Evolutionary conservation across 305 asterid species (phyloP).

Genomic region (Salvia sclarea): DNA sequence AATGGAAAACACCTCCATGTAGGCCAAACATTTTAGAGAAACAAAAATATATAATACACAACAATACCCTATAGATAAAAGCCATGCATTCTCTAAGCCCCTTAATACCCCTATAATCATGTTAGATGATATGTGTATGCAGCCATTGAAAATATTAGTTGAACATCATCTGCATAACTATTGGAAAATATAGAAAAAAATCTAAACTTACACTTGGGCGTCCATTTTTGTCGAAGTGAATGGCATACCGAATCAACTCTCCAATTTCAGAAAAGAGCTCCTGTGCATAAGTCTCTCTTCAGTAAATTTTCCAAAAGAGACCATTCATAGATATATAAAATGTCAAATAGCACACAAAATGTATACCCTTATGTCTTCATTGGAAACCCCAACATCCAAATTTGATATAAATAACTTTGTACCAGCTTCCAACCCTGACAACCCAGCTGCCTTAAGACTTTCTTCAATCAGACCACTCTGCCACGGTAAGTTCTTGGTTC

Average conservation of each 20-base stretch:
- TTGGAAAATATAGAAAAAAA: neutral
- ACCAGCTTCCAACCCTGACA: slow-evolving; percentile 71
- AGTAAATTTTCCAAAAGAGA: slow-evolving; percentile 47
- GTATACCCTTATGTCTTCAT: slow-evolving; percentile 93
- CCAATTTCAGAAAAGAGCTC: slow-evolving; percentile 88
- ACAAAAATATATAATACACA: neutral
- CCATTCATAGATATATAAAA: slow-evolving; percentile 37
- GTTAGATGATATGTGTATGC: neutral
- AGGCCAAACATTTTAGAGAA: neutral
- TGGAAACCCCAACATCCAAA: slow-evolving; percentile 82
- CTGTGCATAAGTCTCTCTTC: slow-evolving; percentile 62
- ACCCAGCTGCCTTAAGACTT: slow-evolving; percentile 86
- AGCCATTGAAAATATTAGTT: neutral
- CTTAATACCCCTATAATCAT: neutral
- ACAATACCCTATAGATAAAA: neutral
- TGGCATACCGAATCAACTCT: slow-evolving; percentile 78
- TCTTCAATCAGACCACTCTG: slow-evolving; percentile 86
- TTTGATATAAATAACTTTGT: slow-evolving; percentile 77
- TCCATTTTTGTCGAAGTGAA: slow-evolving; percentile 88
- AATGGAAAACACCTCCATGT: neutral
- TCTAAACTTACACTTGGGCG: slow-evolving; percentile 78
- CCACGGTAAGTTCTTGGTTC: slow-evolving; percentile 77
- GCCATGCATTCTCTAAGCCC: neutral
- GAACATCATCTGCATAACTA: neutral
- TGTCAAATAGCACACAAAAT: slow-evolving; percentile 29